Evolutionary conservation across 345 rosid species (phyloP).

Genomic region (Melastoma malabathricum): DNA sequence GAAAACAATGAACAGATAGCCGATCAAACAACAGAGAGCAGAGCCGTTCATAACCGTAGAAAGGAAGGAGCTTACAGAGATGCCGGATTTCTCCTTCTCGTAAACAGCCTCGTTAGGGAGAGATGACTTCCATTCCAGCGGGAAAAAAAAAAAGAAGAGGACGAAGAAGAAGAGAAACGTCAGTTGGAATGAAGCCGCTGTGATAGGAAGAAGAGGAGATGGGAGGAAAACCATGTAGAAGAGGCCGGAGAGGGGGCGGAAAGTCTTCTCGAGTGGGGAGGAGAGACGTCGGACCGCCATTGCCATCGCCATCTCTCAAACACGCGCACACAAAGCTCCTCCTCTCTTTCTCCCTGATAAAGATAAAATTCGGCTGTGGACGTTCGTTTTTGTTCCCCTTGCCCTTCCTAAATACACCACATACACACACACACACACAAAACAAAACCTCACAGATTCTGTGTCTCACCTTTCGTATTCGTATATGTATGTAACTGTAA

Average conservation of each 20-base stretch:
- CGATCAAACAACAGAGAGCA: neutral
- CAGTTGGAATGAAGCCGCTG: neutral
- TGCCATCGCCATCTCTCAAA: constrained; percentile 60
- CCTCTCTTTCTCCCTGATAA: neutral
- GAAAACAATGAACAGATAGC: neutral
- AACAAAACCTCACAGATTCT: too few relatives aligned
- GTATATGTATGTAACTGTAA: too few relatives aligned
- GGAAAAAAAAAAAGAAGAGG: neutral
- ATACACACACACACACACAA: too few relatives aligned
- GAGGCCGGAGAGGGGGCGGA: constrained; percentile 62
- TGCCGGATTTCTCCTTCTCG: constrained; percentile 75
- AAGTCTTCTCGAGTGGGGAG: constrained; percentile 61
- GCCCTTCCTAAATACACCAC: too few relatives aligned
- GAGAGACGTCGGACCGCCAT: constrained; percentile 94
- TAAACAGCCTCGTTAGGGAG: constrained; percentile 86
- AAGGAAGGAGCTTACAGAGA: constrained; percentile 33
- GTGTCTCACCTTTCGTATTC: too few relatives aligned
- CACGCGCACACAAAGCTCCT: neutral
- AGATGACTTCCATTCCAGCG: constrained; percentile 44
- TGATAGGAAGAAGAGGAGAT: neutral
- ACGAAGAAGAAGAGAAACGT: neutral
- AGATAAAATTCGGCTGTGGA: too few relatives aligned
- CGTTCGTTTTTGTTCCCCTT: too few relatives aligned
- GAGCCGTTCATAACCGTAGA: neutral
- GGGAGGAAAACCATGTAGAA: constrained; percentile 39